Conservation (phyloP, 169 alveolate species). For the Cryptosporidium bovis region DNA sequence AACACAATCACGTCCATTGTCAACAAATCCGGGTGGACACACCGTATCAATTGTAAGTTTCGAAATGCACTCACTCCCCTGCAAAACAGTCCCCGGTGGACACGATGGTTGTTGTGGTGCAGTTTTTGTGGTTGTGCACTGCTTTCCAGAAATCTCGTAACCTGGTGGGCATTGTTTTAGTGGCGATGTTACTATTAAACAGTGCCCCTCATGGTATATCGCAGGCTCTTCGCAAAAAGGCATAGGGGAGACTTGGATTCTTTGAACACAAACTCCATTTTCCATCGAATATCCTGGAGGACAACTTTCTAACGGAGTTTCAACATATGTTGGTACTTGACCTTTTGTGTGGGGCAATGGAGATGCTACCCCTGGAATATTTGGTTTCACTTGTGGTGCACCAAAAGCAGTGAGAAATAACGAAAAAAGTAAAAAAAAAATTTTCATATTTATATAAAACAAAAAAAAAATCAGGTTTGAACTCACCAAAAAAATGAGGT, state of each 20-base stretch:
- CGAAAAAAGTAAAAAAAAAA: conserved; percentile 27
- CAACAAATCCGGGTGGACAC: conserved; percentile 74
- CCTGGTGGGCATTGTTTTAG: conserved; percentile 74
- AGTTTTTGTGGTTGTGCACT: conserved; percentile 67
- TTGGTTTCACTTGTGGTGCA: conserved; percentile 69
- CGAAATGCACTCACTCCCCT: conserved; percentile 64
- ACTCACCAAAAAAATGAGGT: conserved; percentile 30
- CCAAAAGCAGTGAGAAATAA: conserved; percentile 45
- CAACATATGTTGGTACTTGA: conserved; percentile 74
- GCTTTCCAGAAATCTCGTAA: conserved; percentile 70
- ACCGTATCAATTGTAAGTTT: conserved; percentile 68
- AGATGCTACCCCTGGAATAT: conserved; percentile 71
- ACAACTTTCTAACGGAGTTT: conserved; percentile 72
- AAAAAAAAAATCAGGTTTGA: not conserved
- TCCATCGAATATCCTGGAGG: conserved; percentile 75
- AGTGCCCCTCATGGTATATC: conserved; percentile 67
- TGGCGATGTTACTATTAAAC: conserved; percentile 66
- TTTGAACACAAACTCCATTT: conserved; percentile 72
- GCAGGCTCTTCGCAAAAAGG: conserved; percentile 74
- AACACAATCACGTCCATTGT: conserved; percentile 74
- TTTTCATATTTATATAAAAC: conserved; percentile 19
- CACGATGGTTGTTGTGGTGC: conserved; percentile 74
- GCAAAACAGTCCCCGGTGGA: conserved; percentile 70
- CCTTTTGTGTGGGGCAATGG: conserved; percentile 74
- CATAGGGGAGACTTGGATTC: conserved; percentile 68